Evolutionary conservation across 2,329 filamentous ascomycete species (phyloP), one percentile per base, ranked within the genome.

Genomic region (Acrocalymma vagum): DNA sequence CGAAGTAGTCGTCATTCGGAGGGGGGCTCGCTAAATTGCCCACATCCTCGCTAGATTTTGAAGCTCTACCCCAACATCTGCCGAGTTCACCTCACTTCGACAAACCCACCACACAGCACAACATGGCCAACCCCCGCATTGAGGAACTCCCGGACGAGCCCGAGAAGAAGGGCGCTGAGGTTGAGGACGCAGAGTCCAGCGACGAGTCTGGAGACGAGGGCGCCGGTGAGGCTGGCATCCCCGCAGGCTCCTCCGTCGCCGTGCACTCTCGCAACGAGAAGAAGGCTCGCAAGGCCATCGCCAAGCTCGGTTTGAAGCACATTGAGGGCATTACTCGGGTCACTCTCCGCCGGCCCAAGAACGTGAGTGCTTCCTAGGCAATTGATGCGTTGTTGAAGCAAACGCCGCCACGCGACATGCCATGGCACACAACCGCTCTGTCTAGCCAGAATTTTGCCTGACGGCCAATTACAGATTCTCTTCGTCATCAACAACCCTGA

Each of bases 401-500:
- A 31, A 38, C 34, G 35, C 32, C 33, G 33, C 27, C 15, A 26
- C 36, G 35, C 44, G 16, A 51, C 28, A 32, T 32, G 29, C 45
- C 16, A 27, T 39, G 18, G 37, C 46, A 32, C 16, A 16, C 9
- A 34, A 27, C 26, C 29, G 29, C 37, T 22, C 31, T 28, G 42
- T 37, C 43, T 25, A 40, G 22, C 31, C 25, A 34, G 34, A 52
- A 45, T 31, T 38, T 37, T 40, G 41, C 37, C 58, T 62, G 32
- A 64, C 55, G 48, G 6, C 24, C 15, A 23, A 25, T 21, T 6
- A 24, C 33, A 96, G 92, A 95, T 99, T 69, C 89, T 99, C 69
- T 99, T 99, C 77, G 95, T 99, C 71, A 96, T 99, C 82, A 97
- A 95, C 87, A 89, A 92, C 80, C 94, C 94, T 65, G 94, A 99